These are phyloP conservation scores for Juncus effusus DNA, from an alignment of 176 grass and related monocot species.

Conservation along the genomic window DNA sequence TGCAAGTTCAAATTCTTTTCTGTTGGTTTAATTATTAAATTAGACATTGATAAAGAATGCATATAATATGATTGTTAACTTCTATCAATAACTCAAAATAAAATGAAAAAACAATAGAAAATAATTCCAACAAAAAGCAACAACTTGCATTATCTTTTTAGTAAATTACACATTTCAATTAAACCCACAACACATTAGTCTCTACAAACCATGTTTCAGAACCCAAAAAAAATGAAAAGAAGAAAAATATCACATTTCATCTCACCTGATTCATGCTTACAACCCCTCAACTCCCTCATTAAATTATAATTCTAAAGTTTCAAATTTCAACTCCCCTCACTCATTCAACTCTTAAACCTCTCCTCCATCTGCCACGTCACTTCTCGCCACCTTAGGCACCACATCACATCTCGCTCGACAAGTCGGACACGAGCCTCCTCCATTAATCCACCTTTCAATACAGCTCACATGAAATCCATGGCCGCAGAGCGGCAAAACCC, in stretches of 20 bases:
- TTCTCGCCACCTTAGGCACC: constrained; percentile 3
- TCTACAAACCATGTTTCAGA: constrained; percentile 8
- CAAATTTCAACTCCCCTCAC: neutral
- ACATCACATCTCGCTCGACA: constrained; percentile 31
- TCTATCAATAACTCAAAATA: too few species aligned
- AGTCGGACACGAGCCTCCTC: constrained; percentile 34
- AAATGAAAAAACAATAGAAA: neutral
- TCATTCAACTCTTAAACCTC: neutral
- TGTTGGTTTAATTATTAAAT: too few species aligned
- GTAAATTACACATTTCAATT: neutral
- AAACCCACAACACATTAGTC: neutral
- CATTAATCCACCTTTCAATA: constrained; percentile 38
- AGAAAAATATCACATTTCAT: constrained; percentile 16
- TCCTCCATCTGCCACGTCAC: neutral
- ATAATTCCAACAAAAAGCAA: neutral
- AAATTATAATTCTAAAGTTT: constrained; percentile 11
- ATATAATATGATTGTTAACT: too few species aligned
- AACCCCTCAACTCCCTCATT: constrained; percentile 2
- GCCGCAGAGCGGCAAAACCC: constrained; percentile 31
- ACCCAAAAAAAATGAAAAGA: constrained; percentile 4
- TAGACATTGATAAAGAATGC: too few species aligned
- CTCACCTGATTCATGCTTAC: constrained; percentile 20
- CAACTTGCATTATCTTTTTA: neutral
- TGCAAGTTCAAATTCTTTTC: too few species aligned
- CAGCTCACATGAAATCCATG: constrained; percentile 42